Percentiles rank a stretch among this genome's conserved stretches.
Evolutionary conservation across 1,284 basidiomycete species (phyloP).

Genomic region (Ustilago cynodontis): DNA sequence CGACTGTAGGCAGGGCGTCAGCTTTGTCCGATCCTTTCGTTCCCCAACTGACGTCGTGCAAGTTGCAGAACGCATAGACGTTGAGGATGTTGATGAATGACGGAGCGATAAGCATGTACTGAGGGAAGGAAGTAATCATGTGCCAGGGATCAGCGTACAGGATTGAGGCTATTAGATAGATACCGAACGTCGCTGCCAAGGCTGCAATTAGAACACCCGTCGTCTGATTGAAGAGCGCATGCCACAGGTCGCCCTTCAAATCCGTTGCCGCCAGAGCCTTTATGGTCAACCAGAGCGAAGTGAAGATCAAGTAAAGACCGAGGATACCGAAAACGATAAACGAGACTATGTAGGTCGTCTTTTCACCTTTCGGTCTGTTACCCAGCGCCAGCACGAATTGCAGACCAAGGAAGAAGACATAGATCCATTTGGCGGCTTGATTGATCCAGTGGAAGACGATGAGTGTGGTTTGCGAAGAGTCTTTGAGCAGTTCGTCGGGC

Average conservation of each 20-base stretch:
- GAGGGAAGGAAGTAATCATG: conserved; percentile 95
- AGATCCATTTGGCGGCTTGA: conserved; percentile 84
- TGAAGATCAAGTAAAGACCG: conserved; percentile 64
- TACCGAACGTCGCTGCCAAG: conserved; percentile 67
- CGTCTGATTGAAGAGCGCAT: conserved; percentile 57
- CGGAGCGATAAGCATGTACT: conserved; percentile 85
- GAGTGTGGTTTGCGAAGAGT: conserved; percentile 77
- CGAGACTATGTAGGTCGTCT: conserved; percentile 82
- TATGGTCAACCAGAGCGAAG: conserved; percentile 67
- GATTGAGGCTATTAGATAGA: conserved; percentile 80
- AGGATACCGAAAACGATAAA: conserved; percentile 75
- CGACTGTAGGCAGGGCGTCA: conserved; percentile 88
- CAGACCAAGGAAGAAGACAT: conserved; percentile 85
- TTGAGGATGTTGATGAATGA: conserved; percentile 95
- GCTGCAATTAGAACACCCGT: conserved; percentile 67
- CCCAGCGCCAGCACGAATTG: conserved; percentile 92
- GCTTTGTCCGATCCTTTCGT: conserved; percentile 96
- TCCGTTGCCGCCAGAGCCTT: conserved; percentile 43
- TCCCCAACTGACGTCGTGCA: conserved; percentile 80
- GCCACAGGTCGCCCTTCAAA: conserved; percentile 24
- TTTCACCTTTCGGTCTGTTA: conserved; percentile 92
- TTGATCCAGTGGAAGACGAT: conserved; percentile 82
- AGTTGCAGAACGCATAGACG: conserved; percentile 89
- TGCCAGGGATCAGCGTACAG: conserved; percentile 98
- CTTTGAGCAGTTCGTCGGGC: conserved; percentile 78